Evolutionary conservation across 2,329 filamentous ascomycete species (phyloP).

Genomic region (Colletotrichum somersetense): DNA sequence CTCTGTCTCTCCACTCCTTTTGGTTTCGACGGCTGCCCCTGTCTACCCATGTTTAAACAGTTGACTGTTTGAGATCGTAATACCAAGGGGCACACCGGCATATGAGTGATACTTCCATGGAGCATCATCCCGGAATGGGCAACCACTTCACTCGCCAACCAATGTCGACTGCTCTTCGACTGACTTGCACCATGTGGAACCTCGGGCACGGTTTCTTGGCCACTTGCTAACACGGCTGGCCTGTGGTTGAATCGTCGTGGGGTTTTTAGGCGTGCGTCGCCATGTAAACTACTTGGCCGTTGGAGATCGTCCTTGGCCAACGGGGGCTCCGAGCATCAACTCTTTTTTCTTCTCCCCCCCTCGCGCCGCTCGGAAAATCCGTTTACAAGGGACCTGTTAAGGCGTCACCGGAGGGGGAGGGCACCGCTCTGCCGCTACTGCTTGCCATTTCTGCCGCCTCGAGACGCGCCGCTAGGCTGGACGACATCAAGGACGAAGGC

Average conservation of each 20-base stretch:
- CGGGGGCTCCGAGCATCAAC: background rate
- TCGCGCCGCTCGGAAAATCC: background rate
- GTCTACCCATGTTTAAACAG: slow-evolving; percentile 8
- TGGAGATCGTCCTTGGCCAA: slow-evolving; percentile 9
- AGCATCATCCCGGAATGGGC: slow-evolving; percentile 37
- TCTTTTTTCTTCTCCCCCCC: background rate
- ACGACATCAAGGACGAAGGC: background rate
- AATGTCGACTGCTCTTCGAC: slow-evolving; percentile 21
- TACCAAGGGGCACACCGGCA: slow-evolving; percentile 12
- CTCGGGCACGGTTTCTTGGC: slow-evolving; percentile 8
- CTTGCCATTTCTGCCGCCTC: background rate
- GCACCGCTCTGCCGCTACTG: background rate
- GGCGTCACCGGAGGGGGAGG: background rate
- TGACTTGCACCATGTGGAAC: slow-evolving; percentile 12
- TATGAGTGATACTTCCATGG: slow-evolving; percentile 37
- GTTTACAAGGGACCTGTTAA: background rate
- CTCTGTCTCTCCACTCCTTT: background rate
- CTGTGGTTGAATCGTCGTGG: slow-evolving; percentile 2
- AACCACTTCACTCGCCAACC: slow-evolving; percentile 21
- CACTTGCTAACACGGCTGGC: background rate
- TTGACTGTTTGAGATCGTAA: slow-evolving; percentile 34
- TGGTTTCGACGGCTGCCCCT: slow-evolving; percentile 28
- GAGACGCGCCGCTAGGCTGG: slow-evolving; percentile 2
- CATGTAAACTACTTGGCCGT: background rate
- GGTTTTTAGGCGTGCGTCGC: background rate